phyloP scores from a whole-genome alignment of 106 monocot genomes.

The Triglochin maritima region DNA sequence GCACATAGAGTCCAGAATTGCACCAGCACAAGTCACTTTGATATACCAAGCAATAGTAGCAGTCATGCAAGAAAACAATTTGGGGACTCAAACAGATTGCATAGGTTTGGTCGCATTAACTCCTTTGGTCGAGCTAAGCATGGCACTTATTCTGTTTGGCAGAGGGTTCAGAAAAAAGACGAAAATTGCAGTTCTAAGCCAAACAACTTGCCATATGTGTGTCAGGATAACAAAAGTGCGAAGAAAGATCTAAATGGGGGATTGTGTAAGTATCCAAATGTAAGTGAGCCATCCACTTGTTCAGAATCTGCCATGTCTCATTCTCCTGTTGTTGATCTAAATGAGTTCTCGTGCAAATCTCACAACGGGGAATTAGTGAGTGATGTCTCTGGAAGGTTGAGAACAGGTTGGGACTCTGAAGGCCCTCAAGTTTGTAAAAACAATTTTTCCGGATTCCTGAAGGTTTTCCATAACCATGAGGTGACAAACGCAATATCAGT shows the following conservation, averaged over 20 bases:
- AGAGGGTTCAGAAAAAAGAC: slow-evolving; percentile 45
- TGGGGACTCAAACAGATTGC: slow-evolving; percentile 8
- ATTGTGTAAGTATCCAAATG: slow-evolving; percentile 6
- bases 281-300: slow-evolving; percentile 10
- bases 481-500: background rate
- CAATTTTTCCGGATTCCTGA: slow-evolving; percentile 6
- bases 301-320: background rate
- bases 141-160: slow-evolving; percentile 40
- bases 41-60: slow-evolving; percentile 31
- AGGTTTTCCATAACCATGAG: background rate
- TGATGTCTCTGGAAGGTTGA: slow-evolving; percentile 9
- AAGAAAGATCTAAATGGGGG: slow-evolving; percentile 14
- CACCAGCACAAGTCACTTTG: slow-evolving; percentile 34
- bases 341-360: slow-evolving; percentile 7
- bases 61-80: slow-evolving; percentile 27
- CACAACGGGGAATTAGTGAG: slow-evolving; percentile 1
- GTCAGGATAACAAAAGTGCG: slow-evolving; percentile 3
- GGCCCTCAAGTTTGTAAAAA: slow-evolving; percentile 10
- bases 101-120: slow-evolving; percentile 1
- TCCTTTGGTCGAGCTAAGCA: slow-evolving; percentile 14
- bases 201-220: slow-evolving; percentile 8
- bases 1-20: slow-evolving; percentile 27
- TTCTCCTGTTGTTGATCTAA: slow-evolving; percentile 8
- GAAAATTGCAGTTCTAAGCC: slow-evolving; percentile 2
- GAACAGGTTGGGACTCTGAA: slow-evolving; percentile 13